Evolutionary conservation across 2,329 filamentous ascomycete species (phyloP).

Genomic region (Thermomyces lanuginosus): DNA sequence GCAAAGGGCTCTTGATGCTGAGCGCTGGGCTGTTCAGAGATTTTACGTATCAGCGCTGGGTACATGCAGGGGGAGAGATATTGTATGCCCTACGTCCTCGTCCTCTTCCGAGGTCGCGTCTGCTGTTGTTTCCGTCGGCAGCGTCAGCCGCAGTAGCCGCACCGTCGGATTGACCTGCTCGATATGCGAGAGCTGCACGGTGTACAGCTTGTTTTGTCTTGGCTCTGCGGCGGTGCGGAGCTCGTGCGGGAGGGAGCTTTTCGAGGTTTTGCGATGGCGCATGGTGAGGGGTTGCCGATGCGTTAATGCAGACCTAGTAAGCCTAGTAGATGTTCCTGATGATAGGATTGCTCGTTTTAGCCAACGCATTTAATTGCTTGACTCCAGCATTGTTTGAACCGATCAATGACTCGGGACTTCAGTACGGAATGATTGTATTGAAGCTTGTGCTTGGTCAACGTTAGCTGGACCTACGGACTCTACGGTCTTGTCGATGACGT

Average conservation of each 20-base stretch:
- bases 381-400: too few relatives aligned
- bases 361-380: too few relatives aligned
- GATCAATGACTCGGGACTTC: too few relatives aligned
- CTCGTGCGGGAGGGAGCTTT: slow-evolving; percentile 39
- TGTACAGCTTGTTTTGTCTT: slow-evolving; percentile 48
- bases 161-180: slow-evolving; percentile 50
- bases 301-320: too few relatives aligned
- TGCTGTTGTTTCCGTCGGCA: too few relatives aligned
- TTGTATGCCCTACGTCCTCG: slow-evolving; percentile 26
- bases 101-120: slow-evolving; percentile 17
- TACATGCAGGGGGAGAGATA: background rate
- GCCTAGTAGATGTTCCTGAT: too few relatives aligned
- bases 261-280: slow-evolving; percentile 10
- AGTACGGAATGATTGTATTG: too few relatives aligned
- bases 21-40: slow-evolving; percentile 1
- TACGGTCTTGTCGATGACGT: background rate
- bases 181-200: slow-evolving; percentile 45
- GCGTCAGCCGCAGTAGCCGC: slow-evolving; percentile 48
- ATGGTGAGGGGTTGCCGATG: slow-evolving; percentile 9
- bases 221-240: slow-evolving; percentile 60
- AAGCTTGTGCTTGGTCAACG: too few relatives aligned
- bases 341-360: too few relatives aligned
- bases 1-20: slow-evolving; percentile 24
- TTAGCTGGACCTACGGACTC: too few relatives aligned
- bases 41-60: too few relatives aligned